Evolutionary conservation across 768 basidiomycete genomes (phyloP).

Genomic region (Epithele typhae): DNA sequence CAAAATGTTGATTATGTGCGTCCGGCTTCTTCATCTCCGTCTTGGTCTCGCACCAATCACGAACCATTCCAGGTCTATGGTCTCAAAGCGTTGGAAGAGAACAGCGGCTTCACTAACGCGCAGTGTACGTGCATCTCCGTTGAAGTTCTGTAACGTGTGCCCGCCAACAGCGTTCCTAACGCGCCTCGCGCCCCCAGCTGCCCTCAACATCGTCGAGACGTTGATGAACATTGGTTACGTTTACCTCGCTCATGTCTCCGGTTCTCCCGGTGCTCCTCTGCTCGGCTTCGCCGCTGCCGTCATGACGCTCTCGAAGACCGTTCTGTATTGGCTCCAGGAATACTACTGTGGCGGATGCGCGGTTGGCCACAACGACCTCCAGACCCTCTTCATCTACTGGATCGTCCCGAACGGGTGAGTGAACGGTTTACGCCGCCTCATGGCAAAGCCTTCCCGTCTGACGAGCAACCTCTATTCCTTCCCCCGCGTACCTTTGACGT

Average conservation of each 20-base stretch:
- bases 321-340: constrained; percentile 79
- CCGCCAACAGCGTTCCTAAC: not conserved
- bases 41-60: constrained; percentile 2
- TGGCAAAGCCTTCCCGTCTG: constrained; percentile 1
- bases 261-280: constrained; percentile 63
- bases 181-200: constrained; percentile 39
- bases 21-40: constrained; percentile 1
- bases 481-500: not conserved
- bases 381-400: constrained; percentile 55
- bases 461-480: not conserved
- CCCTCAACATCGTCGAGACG: constrained; percentile 78
- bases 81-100: constrained; percentile 51
- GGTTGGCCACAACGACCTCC: constrained; percentile 65
- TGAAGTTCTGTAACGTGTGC: not conserved
- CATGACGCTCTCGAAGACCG: constrained; percentile 86
- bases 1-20: constrained; percentile 53
- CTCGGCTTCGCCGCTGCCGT: constrained; percentile 66
- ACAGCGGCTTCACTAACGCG: constrained; percentile 81
- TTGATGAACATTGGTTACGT: constrained; percentile 70
- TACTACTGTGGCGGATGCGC: constrained; percentile 68
- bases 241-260: constrained; percentile 62
- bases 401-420: constrained; percentile 77
- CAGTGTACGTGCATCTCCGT: constrained; percentile 53
- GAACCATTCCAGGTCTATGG: constrained; percentile 60
- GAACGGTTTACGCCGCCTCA: not conserved